Conservation (phyloP, 305 asterid species). For the Striga hermonthica region DNA sequence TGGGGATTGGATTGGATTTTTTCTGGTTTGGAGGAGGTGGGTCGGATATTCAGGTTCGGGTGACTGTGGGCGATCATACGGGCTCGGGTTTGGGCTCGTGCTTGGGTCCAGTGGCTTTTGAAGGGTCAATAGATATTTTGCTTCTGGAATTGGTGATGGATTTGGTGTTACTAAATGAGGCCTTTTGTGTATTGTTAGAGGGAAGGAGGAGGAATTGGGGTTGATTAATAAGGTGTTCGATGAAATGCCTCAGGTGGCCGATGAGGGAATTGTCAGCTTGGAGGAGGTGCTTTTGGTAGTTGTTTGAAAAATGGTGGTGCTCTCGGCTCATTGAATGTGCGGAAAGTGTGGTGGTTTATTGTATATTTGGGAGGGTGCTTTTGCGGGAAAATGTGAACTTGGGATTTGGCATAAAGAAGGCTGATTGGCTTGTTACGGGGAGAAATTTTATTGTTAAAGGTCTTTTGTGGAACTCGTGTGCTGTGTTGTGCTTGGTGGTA, state of each 20-base stretch:
- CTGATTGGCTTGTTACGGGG: constrained; percentile 49
- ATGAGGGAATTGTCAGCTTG: no score
- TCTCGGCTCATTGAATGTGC: constrained; percentile 13
- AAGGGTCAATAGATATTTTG: neutral
- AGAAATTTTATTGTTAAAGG: constrained; percentile 37
- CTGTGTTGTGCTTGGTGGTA: constrained; percentile 5
- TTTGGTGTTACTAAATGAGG: neutral
- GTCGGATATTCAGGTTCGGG: no score
- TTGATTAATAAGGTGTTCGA: constrained; percentile 19
- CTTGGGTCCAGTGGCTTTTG: neutral
- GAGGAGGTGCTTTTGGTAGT: constrained; percentile 1
- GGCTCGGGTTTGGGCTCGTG: constrained; percentile 2
- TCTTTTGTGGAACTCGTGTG: constrained; percentile 10
- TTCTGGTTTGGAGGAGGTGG: constrained; percentile 23
- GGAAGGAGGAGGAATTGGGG: constrained; percentile 21
- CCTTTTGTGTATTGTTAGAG: neutral
- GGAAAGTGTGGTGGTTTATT: constrained; percentile 6
- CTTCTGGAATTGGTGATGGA: neutral
- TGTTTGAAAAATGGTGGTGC: constrained; percentile 17
- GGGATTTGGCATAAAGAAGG: constrained; percentile 44
- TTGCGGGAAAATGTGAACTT: constrained; percentile 31
- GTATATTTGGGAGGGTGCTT: constrained; percentile 14
- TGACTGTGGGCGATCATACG: neutral
- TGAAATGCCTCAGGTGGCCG: constrained; percentile 5
- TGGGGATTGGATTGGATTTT: constrained; percentile 41